phyloP scores from a whole-genome alignment of 192 early-diverging fungal genomes.

The Geosiphon pyriformis region DNA sequence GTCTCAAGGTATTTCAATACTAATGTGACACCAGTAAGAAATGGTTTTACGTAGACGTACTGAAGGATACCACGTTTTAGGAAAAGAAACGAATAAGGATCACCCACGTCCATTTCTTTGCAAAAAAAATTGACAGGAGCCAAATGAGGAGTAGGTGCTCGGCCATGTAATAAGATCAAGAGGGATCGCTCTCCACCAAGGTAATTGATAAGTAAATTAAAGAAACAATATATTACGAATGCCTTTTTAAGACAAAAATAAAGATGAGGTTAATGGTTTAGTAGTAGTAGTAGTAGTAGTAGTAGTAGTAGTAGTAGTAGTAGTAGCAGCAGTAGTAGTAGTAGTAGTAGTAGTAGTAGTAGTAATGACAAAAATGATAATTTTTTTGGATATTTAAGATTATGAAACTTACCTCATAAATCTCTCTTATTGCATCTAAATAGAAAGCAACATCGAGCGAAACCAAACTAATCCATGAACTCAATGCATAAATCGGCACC shows the following conservation, averaged over 20 bases:
- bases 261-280: background rate
- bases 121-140: constrained; percentile 74
- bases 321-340: too few relatives aligned
- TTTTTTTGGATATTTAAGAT: background rate
- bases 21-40: constrained; percentile 75
- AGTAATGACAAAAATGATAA: too few relatives aligned
- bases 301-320: too few relatives aligned
- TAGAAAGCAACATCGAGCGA: constrained; percentile 74
- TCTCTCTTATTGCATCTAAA: constrained; percentile 84
- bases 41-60: constrained; percentile 86
- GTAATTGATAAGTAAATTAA: constrained; percentile 80
- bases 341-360: too few relatives aligned
- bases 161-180: constrained; percentile 70
- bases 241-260: constrained; percentile 35
- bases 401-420: constrained; percentile 62
- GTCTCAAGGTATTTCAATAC: constrained; percentile 60
- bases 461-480: constrained; percentile 70
- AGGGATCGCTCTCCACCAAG: constrained; percentile 85
- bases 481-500: constrained; percentile 86
- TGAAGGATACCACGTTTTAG: constrained; percentile 91
- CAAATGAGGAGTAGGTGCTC: constrained; percentile 72
- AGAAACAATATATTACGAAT: constrained; percentile 95
- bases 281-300: too few relatives aligned
- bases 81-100: constrained; percentile 82
- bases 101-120: constrained; percentile 74